Evolutionary conservation across 768 basidiomycete genomes (phyloP).

Genomic region (Hypholoma fasciculare): DNA sequence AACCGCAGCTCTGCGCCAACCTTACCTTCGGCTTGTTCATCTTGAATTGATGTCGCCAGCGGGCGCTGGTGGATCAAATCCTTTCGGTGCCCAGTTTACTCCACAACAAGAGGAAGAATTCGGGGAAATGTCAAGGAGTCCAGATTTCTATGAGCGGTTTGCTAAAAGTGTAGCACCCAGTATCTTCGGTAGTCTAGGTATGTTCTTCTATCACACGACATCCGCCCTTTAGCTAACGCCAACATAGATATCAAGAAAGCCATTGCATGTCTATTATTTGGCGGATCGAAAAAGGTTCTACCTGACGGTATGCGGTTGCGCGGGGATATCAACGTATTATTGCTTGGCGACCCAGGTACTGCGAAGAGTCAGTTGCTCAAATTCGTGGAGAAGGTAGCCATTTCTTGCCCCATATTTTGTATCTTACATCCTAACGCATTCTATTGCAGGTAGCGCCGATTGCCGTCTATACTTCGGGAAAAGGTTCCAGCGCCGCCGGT

Average conservation of each 20-base stretch:
- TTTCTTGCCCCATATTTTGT: neutral
- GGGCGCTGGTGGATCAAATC: slow-evolving; percentile 71
- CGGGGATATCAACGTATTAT: slow-evolving; percentile 96
- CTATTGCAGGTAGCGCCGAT: slow-evolving; percentile 84
- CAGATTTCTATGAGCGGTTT: slow-evolving; percentile 91
- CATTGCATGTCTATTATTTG: slow-evolving; percentile 93
- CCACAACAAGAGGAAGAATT: slow-evolving; percentile 99
- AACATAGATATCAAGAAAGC: slow-evolving; percentile 94
- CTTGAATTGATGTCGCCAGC: slow-evolving; percentile 86
- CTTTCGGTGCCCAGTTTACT: slow-evolving; percentile 85
- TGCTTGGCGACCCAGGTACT: slow-evolving; percentile 97
- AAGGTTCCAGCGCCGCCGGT: slow-evolving; percentile 98
- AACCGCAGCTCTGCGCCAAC: slow-evolving; percentile 88
- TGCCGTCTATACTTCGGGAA: slow-evolving; percentile 97
- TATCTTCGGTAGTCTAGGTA: slow-evolving; percentile 94
- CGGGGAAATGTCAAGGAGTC: slow-evolving; percentile 83
- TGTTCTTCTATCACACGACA: slow-evolving; percentile 8
- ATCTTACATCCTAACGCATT: neutral
- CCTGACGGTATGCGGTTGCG: slow-evolving; percentile 97
- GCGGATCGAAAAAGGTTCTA: slow-evolving; percentile 94
- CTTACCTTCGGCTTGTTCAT: slow-evolving; percentile 92
- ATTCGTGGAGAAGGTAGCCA: slow-evolving; percentile 88
- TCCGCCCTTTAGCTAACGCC: slow-evolving; percentile 9
- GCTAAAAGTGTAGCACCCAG: slow-evolving; percentile 93
- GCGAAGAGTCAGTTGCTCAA: slow-evolving; percentile 98